phyloP scores from a whole-genome alignment of 2,329 filamentous ascomycete genomes.

The Microdochium nivale region DNA sequence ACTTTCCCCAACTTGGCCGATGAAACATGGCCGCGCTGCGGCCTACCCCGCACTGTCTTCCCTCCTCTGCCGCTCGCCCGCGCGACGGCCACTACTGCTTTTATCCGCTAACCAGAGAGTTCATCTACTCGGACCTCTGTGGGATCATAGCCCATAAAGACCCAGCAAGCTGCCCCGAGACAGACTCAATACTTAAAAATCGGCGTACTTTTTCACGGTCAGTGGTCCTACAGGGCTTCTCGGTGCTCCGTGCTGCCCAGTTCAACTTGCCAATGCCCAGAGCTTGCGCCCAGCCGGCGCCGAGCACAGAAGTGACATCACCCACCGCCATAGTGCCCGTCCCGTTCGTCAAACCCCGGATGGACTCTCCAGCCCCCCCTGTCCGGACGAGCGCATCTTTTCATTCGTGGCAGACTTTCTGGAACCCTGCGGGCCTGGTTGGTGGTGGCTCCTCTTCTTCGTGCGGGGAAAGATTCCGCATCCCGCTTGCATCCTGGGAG shows the following conservation, averaged over 20 bases:
- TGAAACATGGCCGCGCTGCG: background rate
- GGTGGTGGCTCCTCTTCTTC: background rate
- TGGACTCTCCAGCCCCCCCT: background rate
- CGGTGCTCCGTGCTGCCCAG: too few species aligned
- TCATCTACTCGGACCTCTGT: too few species aligned
- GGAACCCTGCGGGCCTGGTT: background rate
- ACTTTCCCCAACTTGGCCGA: background rate
- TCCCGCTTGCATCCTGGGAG: too few species aligned
- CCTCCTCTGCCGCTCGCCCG: background rate
- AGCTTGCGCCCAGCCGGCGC: background rate
- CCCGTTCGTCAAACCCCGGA: background rate
- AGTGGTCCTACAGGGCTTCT: too few species aligned
- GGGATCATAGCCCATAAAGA: too few species aligned
- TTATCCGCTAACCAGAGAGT: too few species aligned
- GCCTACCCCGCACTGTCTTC: background rate
- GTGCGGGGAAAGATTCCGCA: background rate
- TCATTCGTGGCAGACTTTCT: background rate
- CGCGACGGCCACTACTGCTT: too few species aligned
- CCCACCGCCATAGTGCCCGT: background rate
- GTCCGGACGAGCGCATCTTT: background rate
- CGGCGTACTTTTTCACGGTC: too few species aligned
- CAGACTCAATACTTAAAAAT: too few species aligned
- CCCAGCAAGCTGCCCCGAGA: too few species aligned
- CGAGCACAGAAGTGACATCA: background rate
- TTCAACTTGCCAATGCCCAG: too few species aligned